phyloP scores from a whole-genome alignment of 345 rosid genomes.

The Pistacia integerrima region DNA sequence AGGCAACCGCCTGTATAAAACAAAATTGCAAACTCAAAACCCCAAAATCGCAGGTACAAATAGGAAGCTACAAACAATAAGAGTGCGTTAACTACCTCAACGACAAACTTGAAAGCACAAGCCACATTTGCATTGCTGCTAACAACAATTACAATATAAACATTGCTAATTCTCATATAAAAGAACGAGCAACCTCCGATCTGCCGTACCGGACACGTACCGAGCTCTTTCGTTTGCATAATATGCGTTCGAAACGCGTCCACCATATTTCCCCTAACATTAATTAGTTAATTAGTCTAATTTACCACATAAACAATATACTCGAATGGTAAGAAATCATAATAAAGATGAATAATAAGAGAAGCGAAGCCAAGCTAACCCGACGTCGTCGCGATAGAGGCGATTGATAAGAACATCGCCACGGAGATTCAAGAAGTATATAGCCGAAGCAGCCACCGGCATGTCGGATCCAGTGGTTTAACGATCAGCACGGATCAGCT shows the following conservation, averaged over 20 bases:
- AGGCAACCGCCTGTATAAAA: constrained; percentile 75
- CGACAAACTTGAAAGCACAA: constrained; percentile 97
- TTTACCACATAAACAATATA: too few species aligned
- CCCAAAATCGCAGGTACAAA: background rate
- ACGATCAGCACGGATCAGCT: too few species aligned
- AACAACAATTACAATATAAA: constrained; percentile 94
- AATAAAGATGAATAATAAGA: background rate
- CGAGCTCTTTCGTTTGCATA: constrained; percentile 98
- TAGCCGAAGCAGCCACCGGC: constrained; percentile 99
- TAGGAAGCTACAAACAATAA: background rate
- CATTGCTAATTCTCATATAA: constrained; percentile 98
- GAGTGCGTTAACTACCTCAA: constrained; percentile 60
- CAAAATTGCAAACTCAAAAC: background rate
- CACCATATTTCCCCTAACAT: constrained; percentile 93
- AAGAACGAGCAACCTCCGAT: constrained; percentile 98
- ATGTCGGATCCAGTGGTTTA: constrained; percentile 54
- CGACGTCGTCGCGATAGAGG: constrained; percentile 97
- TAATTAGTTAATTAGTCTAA: too few species aligned
- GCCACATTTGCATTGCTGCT: constrained; percentile 99
- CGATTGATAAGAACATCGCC: constrained; percentile 99
- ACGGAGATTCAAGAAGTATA: constrained; percentile 96
- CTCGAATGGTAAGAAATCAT: too few species aligned
- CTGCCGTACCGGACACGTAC: constrained; percentile 96
- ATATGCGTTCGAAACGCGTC: constrained; percentile 98
- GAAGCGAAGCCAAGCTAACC: constrained; percentile 38